Base-by-base conservation (phyloP, 208 protist species). In the Leishmania gerbilli region DNA sequence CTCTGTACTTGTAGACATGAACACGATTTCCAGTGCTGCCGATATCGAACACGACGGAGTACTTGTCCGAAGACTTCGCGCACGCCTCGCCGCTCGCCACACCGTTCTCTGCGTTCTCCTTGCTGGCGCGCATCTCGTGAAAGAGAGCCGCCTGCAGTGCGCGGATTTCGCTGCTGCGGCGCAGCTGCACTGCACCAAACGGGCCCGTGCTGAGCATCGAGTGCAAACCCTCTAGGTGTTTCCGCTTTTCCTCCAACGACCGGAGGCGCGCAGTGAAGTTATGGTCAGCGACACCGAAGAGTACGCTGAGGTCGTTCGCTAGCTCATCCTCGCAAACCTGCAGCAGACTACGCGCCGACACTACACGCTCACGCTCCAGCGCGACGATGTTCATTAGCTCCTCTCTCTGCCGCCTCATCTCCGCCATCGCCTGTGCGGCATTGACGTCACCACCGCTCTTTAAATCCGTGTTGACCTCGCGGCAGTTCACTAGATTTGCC, bases 21-120 rank as follows among this genome's bases (percentile, higher is more conserved):
- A 97, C 89, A 40, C 94, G 93, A 71, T 90, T 96, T 17, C 94
- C 94, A 9, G 94, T 96, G 84, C 92, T 97, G 47, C 95, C 95
- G 55, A 94, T 86, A 81, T 98, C 95, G 77, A 98, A 95, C 62
- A 98, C 92, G n/a, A 97, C 85, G 64, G 84, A 91, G 80, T 93
- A 96, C 76, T 76, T 85, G 51, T 31, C 75, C 34, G 64, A 19
- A 1, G 69, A 47, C 40, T 45, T 40, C 19, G 40, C n/a, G 17
- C 75, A 79, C 15, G 45, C 47, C 11, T 65, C 37, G 31, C 45
- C 24, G n/a, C 47, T 72, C 5, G 31, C 60, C 31, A 31, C 55
- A 40, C 5, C 24, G 11, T 27, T 15, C 9, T 31, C 37, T 4
- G 31, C 21, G 40, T 40, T 56, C 37, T 21, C 1, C 27, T 55